Base-by-base conservation (phyloP, 2,329 filamentous ascomycete species). In the Fusarium subglutinans region DNA sequence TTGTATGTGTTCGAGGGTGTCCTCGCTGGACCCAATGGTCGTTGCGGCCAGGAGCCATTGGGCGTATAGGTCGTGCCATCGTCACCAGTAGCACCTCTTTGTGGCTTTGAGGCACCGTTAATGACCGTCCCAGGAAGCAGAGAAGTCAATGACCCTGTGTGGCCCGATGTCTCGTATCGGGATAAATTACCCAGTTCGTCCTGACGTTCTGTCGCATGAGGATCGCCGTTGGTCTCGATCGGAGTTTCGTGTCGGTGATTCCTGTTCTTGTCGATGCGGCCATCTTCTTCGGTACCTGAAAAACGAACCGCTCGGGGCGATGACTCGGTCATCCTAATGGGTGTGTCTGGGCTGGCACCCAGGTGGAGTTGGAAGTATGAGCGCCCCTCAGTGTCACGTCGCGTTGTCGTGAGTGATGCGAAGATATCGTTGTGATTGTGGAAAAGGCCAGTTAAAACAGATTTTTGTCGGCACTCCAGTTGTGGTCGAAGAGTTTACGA, bases 1-100 rank as follows among this genome's bases (percentile, higher is more conserved):
- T 93, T 93, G 81, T 96, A 96, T 38, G 94, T 95, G 80, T 88
- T 94, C 37, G 93, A 96, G 3, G 93, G 93, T 9, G 93, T 95
- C 78, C 93, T 87, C 61, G 89, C 88, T 24, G 93, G 93, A 30
- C 87, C 91, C 11, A 89, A 87, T 22, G 93, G 93, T 74, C 93
- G 89, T 77, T 93, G 90, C 33, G 88, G 87, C 77, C 91, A 85
- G 61, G 80, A 65, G 26, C 80, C 79, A 45, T 80, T 82, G 60
- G 81, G 54, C 14, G 68, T 53, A 54, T 80, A 81, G 14, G 72
- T 54, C 37, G 76, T 53, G n/a, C 69, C 74, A 33, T 82, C 80
- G 18, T 78, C 76, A 17, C 79, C 80, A 44, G 76, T 63, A 57
- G 70, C 60, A 63, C 77, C 73, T 63, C 88, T 81, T 82, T 86